Percentiles rank a stretch among this genome's conserved stretches.
Evolutionary conservation across 371 early-diverging fungal genomes (phyloP).

Genomic region (Dichotomocladium elegans): DNA sequence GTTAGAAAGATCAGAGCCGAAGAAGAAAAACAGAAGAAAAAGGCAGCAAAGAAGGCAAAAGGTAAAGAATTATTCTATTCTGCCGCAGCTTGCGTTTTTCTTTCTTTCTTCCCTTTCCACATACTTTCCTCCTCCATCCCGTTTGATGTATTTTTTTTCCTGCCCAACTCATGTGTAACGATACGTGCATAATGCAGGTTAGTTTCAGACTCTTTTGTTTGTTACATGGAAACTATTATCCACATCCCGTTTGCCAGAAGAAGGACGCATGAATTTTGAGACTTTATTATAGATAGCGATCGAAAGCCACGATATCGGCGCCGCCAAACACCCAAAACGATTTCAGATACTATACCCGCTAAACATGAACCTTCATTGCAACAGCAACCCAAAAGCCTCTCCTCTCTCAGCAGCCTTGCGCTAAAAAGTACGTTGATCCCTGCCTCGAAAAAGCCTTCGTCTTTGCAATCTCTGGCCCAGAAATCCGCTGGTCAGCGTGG

Average conservation of each 20-base stretch:
- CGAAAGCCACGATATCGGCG: constrained; percentile 19
- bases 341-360: no score
- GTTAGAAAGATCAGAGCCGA: constrained; percentile 26
- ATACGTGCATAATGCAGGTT: not conserved
- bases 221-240: no score
- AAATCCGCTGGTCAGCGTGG: constrained; percentile 10
- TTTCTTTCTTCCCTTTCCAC: not conserved
- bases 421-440: no score
- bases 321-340: no score
- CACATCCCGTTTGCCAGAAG: no score
- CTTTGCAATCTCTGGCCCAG: constrained; percentile 27
- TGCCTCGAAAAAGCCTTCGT: constrained; percentile 4
- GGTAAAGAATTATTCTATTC: constrained; percentile 13
- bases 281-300: constrained; percentile 2
- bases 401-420: no score
- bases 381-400: no score
- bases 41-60: constrained; percentile 35
- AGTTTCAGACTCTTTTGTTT: not conserved
- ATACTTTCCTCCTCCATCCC: constrained; percentile 1
- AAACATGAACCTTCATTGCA: no score
- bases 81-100: constrained; percentile 1
- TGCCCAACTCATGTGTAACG: not conserved
- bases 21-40: constrained; percentile 41
- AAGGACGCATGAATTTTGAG: not conserved
- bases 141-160: not conserved